Evolutionary conservation across 192 early-diverging fungal species (phyloP), one percentile per base, ranked within the genome.

Genomic region (Coemansia sp.): DNA sequence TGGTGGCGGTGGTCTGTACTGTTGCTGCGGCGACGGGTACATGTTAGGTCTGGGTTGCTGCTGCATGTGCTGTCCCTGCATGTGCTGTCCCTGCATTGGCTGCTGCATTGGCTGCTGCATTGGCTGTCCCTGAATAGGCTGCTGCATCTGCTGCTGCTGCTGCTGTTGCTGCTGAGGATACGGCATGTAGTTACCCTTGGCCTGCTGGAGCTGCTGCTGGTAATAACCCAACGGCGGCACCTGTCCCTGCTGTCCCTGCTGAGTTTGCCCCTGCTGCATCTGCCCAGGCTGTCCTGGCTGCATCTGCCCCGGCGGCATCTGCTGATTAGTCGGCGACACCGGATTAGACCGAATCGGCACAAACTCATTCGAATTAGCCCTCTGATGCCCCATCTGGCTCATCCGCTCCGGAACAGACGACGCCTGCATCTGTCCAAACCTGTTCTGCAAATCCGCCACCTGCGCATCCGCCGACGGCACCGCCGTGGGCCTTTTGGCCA

Each of bases 201-300:
- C 72, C 61, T 80, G 78, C 59, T 73, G 71, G 56, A 74, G 71
- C 70, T 77, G 77, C 69, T 78, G 81, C 77, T 79, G 68, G 57
- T 75, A 75, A 64, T 74, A 76, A 62, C 67, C 78, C 16, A 73
- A 65, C 57, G 60, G 85, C 81, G 20, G 55, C 77, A 22, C 49
- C 65, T 29, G 65, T 66, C 71, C 74, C 5, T 57, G 66, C 65
- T 70, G 76, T 24, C 71, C 65, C 53, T 69, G 61, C 6, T 64
- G 38, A 2, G 4, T 27, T 4, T 27, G 26, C 26, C 26, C 27
- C n/a, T 65, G 59, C 7, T 62, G 29, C 43, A 48, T 16, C 20
- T 48, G 66, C 68, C 18, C 18, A 0, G 18, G 18, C 47, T 16
- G 41, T 0, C 16, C 41, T n/a, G 12, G 41, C 41, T 13, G 71